Conservation (phyloP, 1,284 basidiomycete species). For the Pterulicium gracile region DNA sequence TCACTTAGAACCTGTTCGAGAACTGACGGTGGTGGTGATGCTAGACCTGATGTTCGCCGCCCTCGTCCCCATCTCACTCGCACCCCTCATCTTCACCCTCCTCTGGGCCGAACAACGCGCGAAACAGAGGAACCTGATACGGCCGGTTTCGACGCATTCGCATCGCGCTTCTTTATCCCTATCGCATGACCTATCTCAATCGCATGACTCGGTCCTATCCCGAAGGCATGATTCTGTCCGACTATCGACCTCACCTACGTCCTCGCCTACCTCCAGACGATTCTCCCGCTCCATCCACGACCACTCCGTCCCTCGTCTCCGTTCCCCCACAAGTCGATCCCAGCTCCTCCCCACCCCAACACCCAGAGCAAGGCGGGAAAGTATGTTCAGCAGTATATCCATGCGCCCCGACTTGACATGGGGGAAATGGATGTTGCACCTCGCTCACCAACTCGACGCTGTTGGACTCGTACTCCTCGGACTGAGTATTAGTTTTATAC, state of each 20-base stretch:
- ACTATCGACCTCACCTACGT: neutral
- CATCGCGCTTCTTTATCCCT: neutral
- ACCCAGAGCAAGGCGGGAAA: no score
- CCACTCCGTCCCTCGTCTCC: neutral
- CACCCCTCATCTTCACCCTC: constrained; percentile 49
- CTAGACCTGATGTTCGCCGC: constrained; percentile 62
- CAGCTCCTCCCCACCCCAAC: constrained; percentile 3
- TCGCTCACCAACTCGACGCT: constrained; percentile 44
- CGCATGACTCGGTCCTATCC: no score
- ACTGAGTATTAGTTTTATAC: constrained; percentile 45
- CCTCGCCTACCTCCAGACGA: neutral
- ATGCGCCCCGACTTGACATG: no score
- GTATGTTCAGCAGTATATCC: no score
- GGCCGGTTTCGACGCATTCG: neutral
- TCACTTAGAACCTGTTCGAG: neutral
- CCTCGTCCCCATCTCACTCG: constrained; percentile 41
- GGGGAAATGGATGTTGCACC: constrained; percentile 19
- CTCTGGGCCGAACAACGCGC: constrained; percentile 65
- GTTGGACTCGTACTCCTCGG: constrained; percentile 62
- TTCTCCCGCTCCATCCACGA: neutral
- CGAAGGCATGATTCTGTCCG: neutral
- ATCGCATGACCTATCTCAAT: no score
- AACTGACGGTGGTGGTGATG: neutral
- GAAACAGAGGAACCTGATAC: constrained; percentile 35
- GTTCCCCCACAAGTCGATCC: neutral